phyloP scores from a whole-genome alignment of 2,329 filamentous ascomycete species.

The Claviceps lovelessii region DNA sequence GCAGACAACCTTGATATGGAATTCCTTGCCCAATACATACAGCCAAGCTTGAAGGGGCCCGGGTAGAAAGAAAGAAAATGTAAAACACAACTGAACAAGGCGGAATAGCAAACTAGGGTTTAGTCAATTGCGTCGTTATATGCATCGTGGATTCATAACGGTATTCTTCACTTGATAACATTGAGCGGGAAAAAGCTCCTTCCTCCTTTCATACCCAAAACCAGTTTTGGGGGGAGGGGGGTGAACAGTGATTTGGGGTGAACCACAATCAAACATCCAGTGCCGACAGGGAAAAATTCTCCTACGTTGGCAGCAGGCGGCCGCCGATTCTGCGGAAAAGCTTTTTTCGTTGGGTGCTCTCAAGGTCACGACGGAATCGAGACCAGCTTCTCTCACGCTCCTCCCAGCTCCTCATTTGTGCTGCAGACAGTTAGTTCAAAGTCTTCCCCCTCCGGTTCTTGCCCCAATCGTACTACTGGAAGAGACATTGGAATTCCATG shows the following conservation, averaged over 20 bases:
- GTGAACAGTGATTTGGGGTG: background rate
- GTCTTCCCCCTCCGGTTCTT: background rate
- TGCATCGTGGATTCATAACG: conserved; percentile 4
- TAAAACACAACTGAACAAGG: background rate
- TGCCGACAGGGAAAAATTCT: background rate
- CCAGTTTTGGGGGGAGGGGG: background rate
- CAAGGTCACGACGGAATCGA: conserved; percentile 25
- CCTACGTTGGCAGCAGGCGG: conserved; percentile 10
- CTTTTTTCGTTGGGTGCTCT: conserved; percentile 22
- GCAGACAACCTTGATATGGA: background rate
- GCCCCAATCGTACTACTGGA: background rate
- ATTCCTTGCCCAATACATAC: background rate
- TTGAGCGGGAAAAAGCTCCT: background rate
- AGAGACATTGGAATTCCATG: background rate
- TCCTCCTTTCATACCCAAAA: background rate
- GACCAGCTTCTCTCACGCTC: conserved; percentile 36
- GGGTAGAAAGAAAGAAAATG: background rate
- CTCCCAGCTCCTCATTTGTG: conserved; percentile 35
- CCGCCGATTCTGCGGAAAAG: conserved; percentile 27
- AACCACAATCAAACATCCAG: background rate
- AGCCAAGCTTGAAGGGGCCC: background rate
- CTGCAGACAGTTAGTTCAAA: conserved; percentile 17
- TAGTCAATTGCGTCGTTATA: conserved; percentile 6
- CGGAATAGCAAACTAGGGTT: background rate
- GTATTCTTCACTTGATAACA: background rate